A percentile compares a stretch with the other conserved stretches of the same genome.
These are phyloP conservation scores for Cercospora janseana DNA, from an alignment of 2,329 filamentous ascomycete species.

Conservation along the genomic window DNA sequence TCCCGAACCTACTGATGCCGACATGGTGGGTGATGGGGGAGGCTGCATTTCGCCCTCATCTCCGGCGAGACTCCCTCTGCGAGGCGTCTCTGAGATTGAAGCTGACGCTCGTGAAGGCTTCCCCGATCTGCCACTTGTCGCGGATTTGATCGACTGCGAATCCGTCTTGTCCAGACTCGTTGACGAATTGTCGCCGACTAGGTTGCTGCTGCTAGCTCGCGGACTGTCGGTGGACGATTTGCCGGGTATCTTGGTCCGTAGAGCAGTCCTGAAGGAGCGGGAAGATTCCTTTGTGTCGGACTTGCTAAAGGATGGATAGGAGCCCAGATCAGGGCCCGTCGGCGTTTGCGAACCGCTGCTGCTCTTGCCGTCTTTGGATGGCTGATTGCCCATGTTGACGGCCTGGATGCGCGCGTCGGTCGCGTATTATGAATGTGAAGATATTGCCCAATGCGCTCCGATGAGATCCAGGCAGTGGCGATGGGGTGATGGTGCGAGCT, in stretches of 20 bases:
- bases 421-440: background rate
- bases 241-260: slow-evolving; percentile 87
- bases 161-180: slow-evolving; percentile 64
- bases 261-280: slow-evolving; percentile 74
- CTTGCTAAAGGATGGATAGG: slow-evolving; percentile 87
- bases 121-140: slow-evolving; percentile 53
- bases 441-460: background rate
- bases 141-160: slow-evolving; percentile 70
- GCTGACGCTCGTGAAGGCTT: slow-evolving; percentile 28
- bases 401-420: background rate
- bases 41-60: slow-evolving; percentile 41
- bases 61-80: slow-evolving; percentile 36
- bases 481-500: background rate
- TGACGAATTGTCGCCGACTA: slow-evolving; percentile 53
- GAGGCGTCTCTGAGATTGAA: slow-evolving; percentile 35
- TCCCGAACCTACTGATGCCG: slow-evolving; percentile 67
- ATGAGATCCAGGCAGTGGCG: background rate
- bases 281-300: slow-evolving; percentile 92
- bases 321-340: slow-evolving; percentile 65
- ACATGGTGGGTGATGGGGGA: slow-evolving; percentile 86
- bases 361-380: slow-evolving; percentile 53
- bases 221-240: slow-evolving; percentile 70
- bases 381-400: slow-evolving; percentile 69
- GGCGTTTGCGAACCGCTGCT: slow-evolving; percentile 46
- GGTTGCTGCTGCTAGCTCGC: slow-evolving; percentile 64